Percentiles rank a stretch among this genome's conserved stretches.
Evolutionary conservation across 139 green algal species (phyloP).

Genomic region (Eudorina sp.): DNA sequence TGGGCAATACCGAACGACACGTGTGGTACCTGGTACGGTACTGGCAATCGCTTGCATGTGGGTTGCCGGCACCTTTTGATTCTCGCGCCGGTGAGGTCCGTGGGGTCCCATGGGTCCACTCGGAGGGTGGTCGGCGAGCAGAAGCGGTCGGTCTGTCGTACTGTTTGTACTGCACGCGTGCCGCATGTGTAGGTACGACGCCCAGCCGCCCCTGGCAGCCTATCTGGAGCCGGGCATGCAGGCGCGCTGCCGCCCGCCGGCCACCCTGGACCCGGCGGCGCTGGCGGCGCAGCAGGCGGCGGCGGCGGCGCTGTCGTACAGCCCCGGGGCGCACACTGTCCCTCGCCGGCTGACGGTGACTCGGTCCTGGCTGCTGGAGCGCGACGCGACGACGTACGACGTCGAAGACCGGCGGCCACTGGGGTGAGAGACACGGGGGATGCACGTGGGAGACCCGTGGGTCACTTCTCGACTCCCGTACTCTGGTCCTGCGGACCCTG

Average conservation of each 20-base stretch:
- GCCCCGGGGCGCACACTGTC: slow-evolving; percentile 55
- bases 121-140: too few species aligned
- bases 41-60: too few species aligned
- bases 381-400: slow-evolving; percentile 72
- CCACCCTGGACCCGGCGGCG: neutral
- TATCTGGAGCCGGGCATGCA: slow-evolving; percentile 1
- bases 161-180: too few species aligned
- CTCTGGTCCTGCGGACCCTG: too few species aligned
- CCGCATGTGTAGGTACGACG: slow-evolving; percentile 49
- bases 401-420: slow-evolving; percentile 52
- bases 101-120: too few species aligned
- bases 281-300: neutral
- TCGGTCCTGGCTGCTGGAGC: slow-evolving; percentile 73
- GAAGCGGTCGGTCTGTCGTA: too few species aligned
- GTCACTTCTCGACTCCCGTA: too few species aligned
- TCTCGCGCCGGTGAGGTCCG: too few species aligned
- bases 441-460: too few species aligned
- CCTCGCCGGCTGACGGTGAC: slow-evolving; percentile 78
- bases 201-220: slow-evolving; percentile 10
- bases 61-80: too few species aligned
- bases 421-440: slow-evolving; percentile 20
- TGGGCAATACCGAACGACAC: too few species aligned
- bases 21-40: too few species aligned
- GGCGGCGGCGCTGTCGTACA: slow-evolving; percentile 18
- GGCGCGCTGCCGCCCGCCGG: neutral